Evolutionary conservation across 2,329 filamentous ascomycete species (phyloP).

Genomic region (Penicillium italicum): DNA sequence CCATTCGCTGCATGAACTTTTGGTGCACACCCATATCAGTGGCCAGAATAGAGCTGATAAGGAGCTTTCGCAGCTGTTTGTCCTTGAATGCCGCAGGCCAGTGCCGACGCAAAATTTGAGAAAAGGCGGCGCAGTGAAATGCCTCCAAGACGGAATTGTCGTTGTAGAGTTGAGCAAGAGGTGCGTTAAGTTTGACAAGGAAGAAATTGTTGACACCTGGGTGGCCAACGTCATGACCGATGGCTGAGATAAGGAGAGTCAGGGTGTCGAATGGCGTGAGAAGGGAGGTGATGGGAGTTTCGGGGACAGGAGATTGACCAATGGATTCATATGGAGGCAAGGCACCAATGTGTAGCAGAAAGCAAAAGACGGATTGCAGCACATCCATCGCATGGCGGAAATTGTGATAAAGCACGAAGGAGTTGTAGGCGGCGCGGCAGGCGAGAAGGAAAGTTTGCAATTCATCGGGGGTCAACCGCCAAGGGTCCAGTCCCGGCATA

Average conservation of each 20-base stretch:
- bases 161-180: constrained; percentile 92
- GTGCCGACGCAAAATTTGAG: constrained; percentile 86
- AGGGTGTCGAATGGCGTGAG: constrained; percentile 85
- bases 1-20: constrained; percentile 88
- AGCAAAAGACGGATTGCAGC: constrained; percentile 86
- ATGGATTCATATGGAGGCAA: constrained; percentile 62
- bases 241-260: constrained; percentile 87
- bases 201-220: constrained; percentile 98
- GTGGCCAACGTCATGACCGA: constrained; percentile 95
- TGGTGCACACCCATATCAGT: constrained; percentile 98
- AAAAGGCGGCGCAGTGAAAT: constrained; percentile 95
- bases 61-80: constrained; percentile 74
- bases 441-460: constrained; percentile 82
- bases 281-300: constrained; percentile 68
- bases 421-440: constrained; percentile 91
- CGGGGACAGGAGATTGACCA: constrained; percentile 32
- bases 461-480: constrained; percentile 77
- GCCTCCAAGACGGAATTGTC: constrained; percentile 95
- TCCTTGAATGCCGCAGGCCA: constrained; percentile 83
- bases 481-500: constrained; percentile 75
- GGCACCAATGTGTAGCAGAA: constrained; percentile 75
- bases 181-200: constrained; percentile 83
- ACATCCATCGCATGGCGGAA: constrained; percentile 97
- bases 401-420: constrained; percentile 95
- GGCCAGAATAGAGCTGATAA: constrained; percentile 96